These are phyloP conservation scores for Leucogyrophana mollusca DNA, from an alignment of 768 basidiomycete genomes.

Conservation along the genomic window DNA sequence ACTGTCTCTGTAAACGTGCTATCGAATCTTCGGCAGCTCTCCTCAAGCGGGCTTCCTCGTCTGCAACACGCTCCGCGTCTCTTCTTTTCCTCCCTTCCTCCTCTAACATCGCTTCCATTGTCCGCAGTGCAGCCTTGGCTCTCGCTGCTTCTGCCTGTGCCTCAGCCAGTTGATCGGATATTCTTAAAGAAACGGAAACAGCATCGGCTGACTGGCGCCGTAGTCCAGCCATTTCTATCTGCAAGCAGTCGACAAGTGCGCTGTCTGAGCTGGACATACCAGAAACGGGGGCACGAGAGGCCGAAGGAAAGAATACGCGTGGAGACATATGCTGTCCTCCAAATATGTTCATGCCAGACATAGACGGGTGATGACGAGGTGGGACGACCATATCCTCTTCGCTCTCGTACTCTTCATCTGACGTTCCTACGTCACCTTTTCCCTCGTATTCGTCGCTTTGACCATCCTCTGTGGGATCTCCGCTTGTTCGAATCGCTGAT, in stretches of 20 bases:
- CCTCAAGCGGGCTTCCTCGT: constrained; percentile 48
- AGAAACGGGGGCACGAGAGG: constrained; percentile 10
- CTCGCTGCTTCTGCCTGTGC: constrained; percentile 61
- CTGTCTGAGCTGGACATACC: constrained; percentile 33
- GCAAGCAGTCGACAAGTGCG: constrained; percentile 57
- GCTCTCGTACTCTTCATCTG: constrained; percentile 60
- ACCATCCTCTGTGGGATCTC: constrained; percentile 38
- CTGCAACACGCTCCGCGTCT: constrained; percentile 53
- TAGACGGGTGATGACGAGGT: constrained; percentile 41
- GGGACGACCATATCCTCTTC: constrained; percentile 60
- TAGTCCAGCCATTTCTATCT: constrained; percentile 61
- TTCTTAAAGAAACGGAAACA: constrained; percentile 57
- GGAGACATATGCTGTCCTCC: constrained; percentile 33
- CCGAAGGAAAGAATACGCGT: constrained; percentile 42
- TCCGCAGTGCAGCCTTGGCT: constrained; percentile 51
- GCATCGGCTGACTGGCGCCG: constrained; percentile 70
- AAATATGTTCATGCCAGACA: constrained; percentile 36
- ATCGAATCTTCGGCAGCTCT: constrained; percentile 51
- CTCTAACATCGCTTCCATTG: constrained; percentile 57
- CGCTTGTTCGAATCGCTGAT: constrained; percentile 24
- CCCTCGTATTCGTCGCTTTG: constrained; percentile 33
- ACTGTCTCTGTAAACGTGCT: constrained; percentile 30
- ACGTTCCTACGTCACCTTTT: constrained; percentile 39
- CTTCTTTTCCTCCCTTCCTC: constrained; percentile 57
- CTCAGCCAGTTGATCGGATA: constrained; percentile 70